phyloP scores from a whole-genome alignment of 2,329 filamentous ascomycete species.

The Alternaria infectoria region DNA sequence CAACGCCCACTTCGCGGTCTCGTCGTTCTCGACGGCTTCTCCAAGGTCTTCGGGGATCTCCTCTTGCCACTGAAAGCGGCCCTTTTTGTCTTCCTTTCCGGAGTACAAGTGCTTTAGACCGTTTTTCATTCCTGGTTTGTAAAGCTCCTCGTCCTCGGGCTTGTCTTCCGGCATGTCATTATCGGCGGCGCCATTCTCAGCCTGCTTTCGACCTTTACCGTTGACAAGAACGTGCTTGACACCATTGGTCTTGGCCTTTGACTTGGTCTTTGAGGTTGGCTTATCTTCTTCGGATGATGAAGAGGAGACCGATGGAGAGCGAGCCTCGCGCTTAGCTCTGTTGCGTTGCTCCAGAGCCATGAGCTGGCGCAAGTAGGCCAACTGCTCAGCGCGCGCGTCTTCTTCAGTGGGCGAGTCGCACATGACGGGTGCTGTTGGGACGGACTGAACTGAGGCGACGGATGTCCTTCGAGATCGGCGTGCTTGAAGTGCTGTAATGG shows the following conservation, averaged over 20 bases:
- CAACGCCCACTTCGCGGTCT: conserved; percentile 65
- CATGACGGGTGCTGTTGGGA: not conserved
- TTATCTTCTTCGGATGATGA: conserved; percentile 9
- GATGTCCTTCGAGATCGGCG: not conserved
- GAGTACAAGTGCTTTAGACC: conserved; percentile 58
- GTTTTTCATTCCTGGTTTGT: conserved; percentile 46
- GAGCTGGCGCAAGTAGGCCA: not conserved
- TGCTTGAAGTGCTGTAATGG: not conserved
- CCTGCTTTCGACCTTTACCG: conserved; percentile 5
- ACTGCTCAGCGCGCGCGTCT: not conserved
- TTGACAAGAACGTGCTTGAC: conserved; percentile 22
- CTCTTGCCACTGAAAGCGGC: conserved; percentile 44
- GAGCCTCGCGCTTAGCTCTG: not conserved
- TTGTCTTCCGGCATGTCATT: conserved; percentile 8
- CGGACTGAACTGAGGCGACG: not conserved
- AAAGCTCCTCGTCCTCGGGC: conserved; percentile 18
- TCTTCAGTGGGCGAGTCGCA: conserved; percentile 8
- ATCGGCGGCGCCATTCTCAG: not conserved
- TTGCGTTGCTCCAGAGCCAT: not conserved
- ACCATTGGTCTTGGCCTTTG: conserved; percentile 6
- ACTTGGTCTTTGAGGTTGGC: not conserved
- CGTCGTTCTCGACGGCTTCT: conserved; percentile 62
- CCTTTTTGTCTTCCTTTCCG: conserved; percentile 51
- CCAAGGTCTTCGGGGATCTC: conserved; percentile 42
- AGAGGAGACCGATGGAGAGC: conserved; percentile 1